Evolutionary conservation across 2,329 filamentous ascomycete genomes (phyloP).

Genomic region (Trichoderma polysporum): DNA sequence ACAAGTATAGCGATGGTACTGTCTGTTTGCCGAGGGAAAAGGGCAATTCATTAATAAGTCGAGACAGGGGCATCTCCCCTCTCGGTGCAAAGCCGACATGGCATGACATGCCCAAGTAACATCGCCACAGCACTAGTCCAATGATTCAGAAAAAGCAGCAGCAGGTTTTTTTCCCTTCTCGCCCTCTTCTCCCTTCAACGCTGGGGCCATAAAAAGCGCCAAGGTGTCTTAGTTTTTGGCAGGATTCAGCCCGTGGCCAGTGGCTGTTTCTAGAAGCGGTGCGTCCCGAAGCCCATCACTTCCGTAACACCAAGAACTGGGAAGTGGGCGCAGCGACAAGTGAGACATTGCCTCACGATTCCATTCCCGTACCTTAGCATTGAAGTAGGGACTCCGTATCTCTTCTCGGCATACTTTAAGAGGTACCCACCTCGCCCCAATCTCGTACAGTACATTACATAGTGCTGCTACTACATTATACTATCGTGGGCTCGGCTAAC

Average conservation of each 20-base stretch:
- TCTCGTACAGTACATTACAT: background rate
- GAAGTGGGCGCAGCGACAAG: slow-evolving; percentile 3
- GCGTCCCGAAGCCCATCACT: slow-evolving; percentile 11
- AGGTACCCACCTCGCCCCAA: background rate
- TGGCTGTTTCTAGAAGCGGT: slow-evolving; percentile 18
- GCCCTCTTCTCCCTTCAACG: background rate
- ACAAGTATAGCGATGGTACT: no score
- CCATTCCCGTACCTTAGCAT: background rate
- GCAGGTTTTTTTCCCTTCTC: background rate
- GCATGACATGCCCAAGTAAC: background rate
- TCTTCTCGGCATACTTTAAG: no score
- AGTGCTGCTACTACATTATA: background rate
- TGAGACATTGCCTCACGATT: background rate
- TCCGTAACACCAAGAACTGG: background rate
- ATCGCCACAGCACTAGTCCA: no score
- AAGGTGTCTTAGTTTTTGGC: background rate
- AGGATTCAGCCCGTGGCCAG: slow-evolving; percentile 8
- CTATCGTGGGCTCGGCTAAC: slow-evolving; percentile 3
- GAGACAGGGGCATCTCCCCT: background rate
- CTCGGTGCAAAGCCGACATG: background rate
- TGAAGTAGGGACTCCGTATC: no score
- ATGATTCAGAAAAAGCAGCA: no score
- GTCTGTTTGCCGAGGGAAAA: background rate
- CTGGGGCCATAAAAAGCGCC: background rate
- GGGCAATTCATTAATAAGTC: background rate